Conservation (phyloP, 1,139 yeast species). For the Sugiyamaella pinicola region DNA sequence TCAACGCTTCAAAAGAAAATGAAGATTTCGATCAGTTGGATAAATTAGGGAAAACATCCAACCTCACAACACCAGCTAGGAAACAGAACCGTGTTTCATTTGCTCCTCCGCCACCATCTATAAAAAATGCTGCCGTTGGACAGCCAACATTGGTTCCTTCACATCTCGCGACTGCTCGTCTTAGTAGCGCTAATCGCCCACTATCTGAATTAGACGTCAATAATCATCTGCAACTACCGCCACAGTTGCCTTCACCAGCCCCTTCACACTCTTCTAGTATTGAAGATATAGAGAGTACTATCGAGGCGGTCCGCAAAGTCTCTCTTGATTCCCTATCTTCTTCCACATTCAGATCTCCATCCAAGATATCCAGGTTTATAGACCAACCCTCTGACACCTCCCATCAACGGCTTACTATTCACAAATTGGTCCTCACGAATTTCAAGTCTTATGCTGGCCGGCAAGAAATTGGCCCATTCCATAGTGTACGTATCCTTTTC, state of each 20-base stretch:
- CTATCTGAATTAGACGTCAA: constrained; percentile 15
- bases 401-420: constrained; percentile 64
- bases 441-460: constrained; percentile 96
- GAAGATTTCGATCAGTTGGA: constrained; percentile 1
- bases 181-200: constrained; percentile 6
- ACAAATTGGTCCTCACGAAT: constrained; percentile 71
- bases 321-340: constrained; percentile 11
- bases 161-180: constrained; percentile 13
- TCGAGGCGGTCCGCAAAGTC: constrained; percentile 17
- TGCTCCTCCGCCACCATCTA: constrained; percentile 3
- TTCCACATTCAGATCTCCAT: constrained; percentile 8
- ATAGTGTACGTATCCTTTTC: constrained; percentile 43
- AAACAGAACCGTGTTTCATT: constrained; percentile 18
- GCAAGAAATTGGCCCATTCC: constrained; percentile 95
- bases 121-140: not conserved
- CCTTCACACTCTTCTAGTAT: not conserved
- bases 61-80: constrained; percentile 11
- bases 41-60: not conserved
- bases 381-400: constrained; percentile 7
- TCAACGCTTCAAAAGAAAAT: constrained; percentile 23
- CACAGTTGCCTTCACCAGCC: not conserved
- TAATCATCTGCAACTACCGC: constrained; percentile 7
- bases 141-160: constrained; percentile 11
- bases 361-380: not conserved
- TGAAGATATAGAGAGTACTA: constrained; percentile 12